Conservation (phyloP, 1,139 yeast species). For the Yamadazyma diospyri region DNA sequence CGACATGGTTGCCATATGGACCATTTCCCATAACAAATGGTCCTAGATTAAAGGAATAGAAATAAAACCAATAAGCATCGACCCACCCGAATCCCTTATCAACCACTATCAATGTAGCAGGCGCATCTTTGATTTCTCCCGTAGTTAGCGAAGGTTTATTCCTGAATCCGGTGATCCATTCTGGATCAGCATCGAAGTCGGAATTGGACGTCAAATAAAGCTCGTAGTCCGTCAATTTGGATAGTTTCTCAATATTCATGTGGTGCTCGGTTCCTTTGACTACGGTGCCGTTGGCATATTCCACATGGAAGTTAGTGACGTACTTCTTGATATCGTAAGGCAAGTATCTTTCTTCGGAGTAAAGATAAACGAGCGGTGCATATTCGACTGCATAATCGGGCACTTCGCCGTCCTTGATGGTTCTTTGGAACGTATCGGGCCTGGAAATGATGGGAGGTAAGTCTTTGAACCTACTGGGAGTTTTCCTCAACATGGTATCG, state of each 20-base stretch:
- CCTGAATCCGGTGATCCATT: conserved; percentile 75
- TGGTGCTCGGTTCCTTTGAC: conserved; percentile 34
- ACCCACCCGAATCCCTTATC: conserved; percentile 93
- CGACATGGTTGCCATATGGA: conserved; percentile 95
- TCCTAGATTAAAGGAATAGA: conserved; percentile 90
- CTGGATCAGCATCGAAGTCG: conserved; percentile 74
- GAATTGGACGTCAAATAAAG: conserved; percentile 61
- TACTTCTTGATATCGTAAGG: conserved; percentile 79
- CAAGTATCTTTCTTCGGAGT: conserved; percentile 82
- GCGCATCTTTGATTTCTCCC: conserved; percentile 72
- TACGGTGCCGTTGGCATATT: conserved; percentile 45
- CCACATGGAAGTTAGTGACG: conserved; percentile 59
- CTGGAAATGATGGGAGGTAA: conserved; percentile 35
- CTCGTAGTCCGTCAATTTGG: conserved; percentile 27
- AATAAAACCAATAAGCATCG: conserved; percentile 95
- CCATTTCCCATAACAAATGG: conserved; percentile 98
- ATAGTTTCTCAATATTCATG: conserved; percentile 38
- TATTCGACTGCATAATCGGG: conserved; percentile 73
- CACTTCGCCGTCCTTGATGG: conserved; percentile 51
- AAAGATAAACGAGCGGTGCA: conserved; percentile 80
- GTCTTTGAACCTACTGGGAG: conserved; percentile 26
- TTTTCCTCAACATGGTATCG: conserved; percentile 12
- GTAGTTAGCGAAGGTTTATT: conserved; percentile 68
- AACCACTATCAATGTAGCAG: conserved; percentile 76
- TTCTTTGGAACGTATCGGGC: conserved; percentile 30